A percentile compares a stretch with the other conserved stretches of the same genome.
Conservation (phyloP, 2,329 filamentous ascomycete species). For the Talaromyces sp. region DNA sequence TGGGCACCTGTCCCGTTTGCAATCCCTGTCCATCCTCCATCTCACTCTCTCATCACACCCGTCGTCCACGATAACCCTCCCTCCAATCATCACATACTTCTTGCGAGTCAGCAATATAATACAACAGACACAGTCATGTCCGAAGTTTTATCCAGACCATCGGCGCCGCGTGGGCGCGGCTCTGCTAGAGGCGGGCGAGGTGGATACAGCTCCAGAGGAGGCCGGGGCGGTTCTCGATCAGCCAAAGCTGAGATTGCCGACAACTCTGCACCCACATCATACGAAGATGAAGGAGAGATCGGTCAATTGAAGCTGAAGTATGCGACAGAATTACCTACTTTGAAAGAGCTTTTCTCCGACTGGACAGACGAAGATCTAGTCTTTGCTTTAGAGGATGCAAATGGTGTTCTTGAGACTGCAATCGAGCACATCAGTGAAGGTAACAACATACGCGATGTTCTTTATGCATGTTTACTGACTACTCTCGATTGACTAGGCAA, state of each 20-base stretch:
- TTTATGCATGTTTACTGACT: conserved; percentile 2
- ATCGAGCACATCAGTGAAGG: conserved; percentile 50
- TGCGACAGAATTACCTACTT: conserved; percentile 67
- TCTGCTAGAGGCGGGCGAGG: conserved; percentile 79
- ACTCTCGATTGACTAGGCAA: conserved; percentile 32
- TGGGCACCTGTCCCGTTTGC: conserved; percentile 21
- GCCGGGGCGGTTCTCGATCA: conserved; percentile 61
- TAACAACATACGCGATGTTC: conserved; percentile 19
- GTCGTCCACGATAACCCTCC: conserved; percentile 24
- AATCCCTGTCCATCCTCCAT: conserved; percentile 10
- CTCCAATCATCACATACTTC: conserved; percentile 21
- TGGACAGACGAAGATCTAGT: conserved; percentile 96
- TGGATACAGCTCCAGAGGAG: conserved; percentile 64
- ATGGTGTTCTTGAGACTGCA: conserved; percentile 45
- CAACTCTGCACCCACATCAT: conserved; percentile 53
- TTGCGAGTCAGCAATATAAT: conserved; percentile 18
- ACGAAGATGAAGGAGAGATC: conserved; percentile 82
- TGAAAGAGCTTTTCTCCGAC: conserved; percentile 90
- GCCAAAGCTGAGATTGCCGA: conserved; percentile 69
- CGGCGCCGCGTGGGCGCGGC: conserved; percentile 81
- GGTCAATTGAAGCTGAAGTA: conserved; percentile 90
- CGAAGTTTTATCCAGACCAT: conserved; percentile 81
- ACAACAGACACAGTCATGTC: conserved; percentile 61
- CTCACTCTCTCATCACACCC: conserved; percentile 22
- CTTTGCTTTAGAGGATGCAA: conserved; percentile 77